Evolutionary conservation across 345 rosid species (phyloP).

Genomic region (Noccaea bulbosa): DNA sequence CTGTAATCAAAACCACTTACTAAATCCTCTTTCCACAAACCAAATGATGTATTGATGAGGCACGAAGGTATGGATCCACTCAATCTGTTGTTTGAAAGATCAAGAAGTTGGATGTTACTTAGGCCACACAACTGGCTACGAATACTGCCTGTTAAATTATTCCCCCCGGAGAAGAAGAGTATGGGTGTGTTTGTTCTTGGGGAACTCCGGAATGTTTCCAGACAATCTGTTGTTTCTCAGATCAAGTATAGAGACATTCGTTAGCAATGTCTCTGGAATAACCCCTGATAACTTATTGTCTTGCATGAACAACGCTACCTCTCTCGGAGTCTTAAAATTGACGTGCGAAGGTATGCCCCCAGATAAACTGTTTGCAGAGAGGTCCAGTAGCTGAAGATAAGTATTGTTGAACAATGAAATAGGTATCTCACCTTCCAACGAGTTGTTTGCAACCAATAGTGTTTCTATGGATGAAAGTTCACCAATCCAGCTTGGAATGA

Average conservation of each 20-base stretch:
- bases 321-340: not conserved
- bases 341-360: not conserved
- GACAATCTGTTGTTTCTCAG: not conserved
- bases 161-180: no score
- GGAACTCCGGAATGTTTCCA: no score
- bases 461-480: not conserved
- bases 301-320: not conserved
- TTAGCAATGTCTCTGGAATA: conserved; percentile 13
- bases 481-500: conserved; percentile 17
- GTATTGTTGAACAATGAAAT: no score
- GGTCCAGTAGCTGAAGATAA: not conserved
- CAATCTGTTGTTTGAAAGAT: no score
- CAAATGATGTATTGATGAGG: no score
- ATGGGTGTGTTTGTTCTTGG: no score
- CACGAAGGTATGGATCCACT: no score
- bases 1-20: no score
- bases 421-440: conserved; percentile 14
- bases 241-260: conserved; percentile 1
- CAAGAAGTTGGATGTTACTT: no score
- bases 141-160: no score
- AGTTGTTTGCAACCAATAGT: not conserved
- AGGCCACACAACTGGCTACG: no score
- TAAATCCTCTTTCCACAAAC: no score
- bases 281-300: not conserved
- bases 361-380: conserved; percentile 1